Evolutionary conservation across 208 protist species (phyloP).

Genomic region (Tritrichomonas foetus): DNA sequence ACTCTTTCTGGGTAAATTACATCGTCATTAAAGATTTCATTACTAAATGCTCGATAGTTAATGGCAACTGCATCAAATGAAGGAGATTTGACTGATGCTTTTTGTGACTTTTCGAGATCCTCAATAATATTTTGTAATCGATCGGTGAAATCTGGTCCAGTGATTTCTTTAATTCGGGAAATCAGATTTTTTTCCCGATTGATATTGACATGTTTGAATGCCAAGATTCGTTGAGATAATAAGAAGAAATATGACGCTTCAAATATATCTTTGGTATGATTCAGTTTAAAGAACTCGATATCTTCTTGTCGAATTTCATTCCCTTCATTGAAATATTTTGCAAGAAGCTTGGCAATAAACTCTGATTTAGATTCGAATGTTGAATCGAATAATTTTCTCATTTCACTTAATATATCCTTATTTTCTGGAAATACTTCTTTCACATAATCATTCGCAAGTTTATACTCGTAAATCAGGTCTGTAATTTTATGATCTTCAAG

Average conservation of each 20-base stretch:
- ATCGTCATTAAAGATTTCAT: too few species aligned
- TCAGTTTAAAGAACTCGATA: background rate
- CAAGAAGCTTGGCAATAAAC: background rate
- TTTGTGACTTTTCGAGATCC: background rate
- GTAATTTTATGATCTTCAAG: background rate
- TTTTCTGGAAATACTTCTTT: background rate
- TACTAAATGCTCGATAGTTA: too few species aligned
- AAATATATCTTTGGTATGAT: background rate
- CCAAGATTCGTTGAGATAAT: background rate
- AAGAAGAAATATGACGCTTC: background rate
- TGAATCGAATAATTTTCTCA: background rate
- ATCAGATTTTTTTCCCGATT: background rate
- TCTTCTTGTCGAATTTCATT: background rate
- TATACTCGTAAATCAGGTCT: background rate
- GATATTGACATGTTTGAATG: background rate
- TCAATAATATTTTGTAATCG: background rate
- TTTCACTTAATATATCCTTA: background rate
- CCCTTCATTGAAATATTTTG: background rate
- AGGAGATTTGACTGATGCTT: background rate
- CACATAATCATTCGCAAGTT: background rate
- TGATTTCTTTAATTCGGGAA: background rate
- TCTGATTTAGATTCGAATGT: background rate
- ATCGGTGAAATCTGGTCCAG: background rate
- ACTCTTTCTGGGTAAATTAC: too few species aligned
- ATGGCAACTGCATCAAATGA: too few species aligned